These are phyloP conservation scores for Xerocomus nothofagi DNA, from an alignment of 1,284 basidiomycete genomes.

Conservation along the genomic window DNA sequence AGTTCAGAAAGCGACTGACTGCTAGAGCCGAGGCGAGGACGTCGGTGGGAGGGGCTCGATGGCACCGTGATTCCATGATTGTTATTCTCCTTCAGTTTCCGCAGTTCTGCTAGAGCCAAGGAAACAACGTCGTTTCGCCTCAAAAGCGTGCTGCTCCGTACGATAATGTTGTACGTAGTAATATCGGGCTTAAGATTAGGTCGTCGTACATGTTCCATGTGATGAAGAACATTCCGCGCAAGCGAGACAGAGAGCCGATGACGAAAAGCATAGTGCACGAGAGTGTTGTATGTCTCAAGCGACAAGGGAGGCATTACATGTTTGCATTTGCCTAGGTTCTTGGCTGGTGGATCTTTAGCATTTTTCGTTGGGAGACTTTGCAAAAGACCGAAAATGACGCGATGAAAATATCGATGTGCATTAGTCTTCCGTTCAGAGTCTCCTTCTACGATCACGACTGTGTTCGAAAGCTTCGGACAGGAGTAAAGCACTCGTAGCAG, in stretches of 20 bases:
- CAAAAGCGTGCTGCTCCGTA: conserved; percentile 55
- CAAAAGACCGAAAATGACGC: conserved; percentile 49
- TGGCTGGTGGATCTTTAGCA: conserved; percentile 19
- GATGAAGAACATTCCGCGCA: conserved; percentile 49
- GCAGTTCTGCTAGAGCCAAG: conserved; percentile 36
- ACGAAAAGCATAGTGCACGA: conserved; percentile 65
- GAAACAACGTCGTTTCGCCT: conserved; percentile 46
- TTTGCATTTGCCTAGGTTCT: conserved; percentile 1
- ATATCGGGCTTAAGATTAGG: conserved; percentile 45
- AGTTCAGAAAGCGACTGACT: conserved; percentile 12
- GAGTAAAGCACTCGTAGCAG: conserved; percentile 51
- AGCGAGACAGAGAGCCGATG: conserved; percentile 52
- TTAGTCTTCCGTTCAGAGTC: conserved; percentile 37
- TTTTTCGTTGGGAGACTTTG: conserved; percentile 26
- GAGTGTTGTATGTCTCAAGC: conserved; percentile 54
- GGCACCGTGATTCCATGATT: conserved; percentile 26
- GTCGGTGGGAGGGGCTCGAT: neutral
- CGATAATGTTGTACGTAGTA: conserved; percentile 56
- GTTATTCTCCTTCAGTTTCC: conserved; percentile 23
- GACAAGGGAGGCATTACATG: conserved; percentile 40
- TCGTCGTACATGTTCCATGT: conserved; percentile 49
- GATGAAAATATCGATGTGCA: conserved; percentile 59
- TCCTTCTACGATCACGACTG: conserved; percentile 44
- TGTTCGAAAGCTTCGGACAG: conserved; percentile 46
- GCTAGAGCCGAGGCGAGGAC: neutral